Evolutionary conservation across 2,329 filamentous ascomycete genomes (phyloP).

Genomic region (Aplosporella prunicola): DNA sequence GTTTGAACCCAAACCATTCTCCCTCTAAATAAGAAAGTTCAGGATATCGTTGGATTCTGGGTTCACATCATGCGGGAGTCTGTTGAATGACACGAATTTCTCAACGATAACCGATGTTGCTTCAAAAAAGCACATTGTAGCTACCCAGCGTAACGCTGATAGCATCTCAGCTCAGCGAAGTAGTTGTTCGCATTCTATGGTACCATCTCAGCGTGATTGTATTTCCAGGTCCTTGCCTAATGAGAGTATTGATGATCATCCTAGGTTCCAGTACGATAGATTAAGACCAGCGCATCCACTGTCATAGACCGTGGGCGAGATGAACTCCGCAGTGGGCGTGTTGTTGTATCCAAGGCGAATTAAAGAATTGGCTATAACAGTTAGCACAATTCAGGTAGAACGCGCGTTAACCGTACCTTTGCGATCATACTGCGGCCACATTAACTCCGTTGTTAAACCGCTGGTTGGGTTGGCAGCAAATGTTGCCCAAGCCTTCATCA

Average conservation of each 20-base stretch:
- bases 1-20: no score
- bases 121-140: no score
- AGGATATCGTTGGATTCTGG: no score
- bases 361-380: conserved; percentile 16
- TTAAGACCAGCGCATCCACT: conserved; percentile 14
- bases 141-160: no score
- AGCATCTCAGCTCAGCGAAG: no score
- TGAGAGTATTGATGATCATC: background rate
- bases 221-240: no score
- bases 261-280: background rate
- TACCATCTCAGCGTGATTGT: no score
- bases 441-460: conserved; percentile 21
- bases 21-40: no score
- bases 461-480: conserved; percentile 25
- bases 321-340: conserved; percentile 14
- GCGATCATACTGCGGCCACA: conserved; percentile 22
- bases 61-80: no score
- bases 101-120: no score
- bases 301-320: conserved; percentile 17
- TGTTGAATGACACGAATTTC: no score
- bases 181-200: no score
- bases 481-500: conserved; percentile 25
- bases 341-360: conserved; percentile 18
- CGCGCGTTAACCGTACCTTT: conserved; percentile 13
- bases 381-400: background rate